phyloP scores from a whole-genome alignment of 2,329 filamentous ascomycete species.

The Fusarium oxysporum region DNA sequence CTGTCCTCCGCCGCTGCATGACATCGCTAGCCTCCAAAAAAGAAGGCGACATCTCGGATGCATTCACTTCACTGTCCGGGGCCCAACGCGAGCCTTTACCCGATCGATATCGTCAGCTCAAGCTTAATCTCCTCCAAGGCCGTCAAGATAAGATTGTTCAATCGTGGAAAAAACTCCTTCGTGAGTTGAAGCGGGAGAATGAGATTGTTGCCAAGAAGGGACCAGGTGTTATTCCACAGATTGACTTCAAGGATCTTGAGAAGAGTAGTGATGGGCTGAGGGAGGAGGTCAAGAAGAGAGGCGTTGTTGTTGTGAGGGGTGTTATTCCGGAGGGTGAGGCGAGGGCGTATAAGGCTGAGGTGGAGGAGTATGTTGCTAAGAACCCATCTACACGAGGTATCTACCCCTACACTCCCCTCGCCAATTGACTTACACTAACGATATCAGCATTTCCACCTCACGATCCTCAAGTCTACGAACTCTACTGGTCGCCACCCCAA shows the following conservation, averaged over 20 bases:
- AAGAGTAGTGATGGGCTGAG: conserved; percentile 50
- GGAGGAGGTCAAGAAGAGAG: conserved; percentile 69
- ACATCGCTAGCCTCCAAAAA: conserved; percentile 54
- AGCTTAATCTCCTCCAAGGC: conserved; percentile 63
- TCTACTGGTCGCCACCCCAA: conserved; percentile 80
- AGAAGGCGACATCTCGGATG: conserved; percentile 71
- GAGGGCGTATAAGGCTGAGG: conserved; percentile 71
- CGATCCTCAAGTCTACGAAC: conserved; percentile 77
- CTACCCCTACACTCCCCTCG: neutral
- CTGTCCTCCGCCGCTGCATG: conserved; percentile 31
- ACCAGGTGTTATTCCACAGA: conserved; percentile 62
- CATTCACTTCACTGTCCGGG: conserved; percentile 70
- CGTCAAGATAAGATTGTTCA: conserved; percentile 59
- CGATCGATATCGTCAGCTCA: conserved; percentile 66
- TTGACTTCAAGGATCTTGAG: conserved; percentile 61
- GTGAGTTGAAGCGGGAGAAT: conserved; percentile 59
- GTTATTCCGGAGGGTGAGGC: conserved; percentile 74
- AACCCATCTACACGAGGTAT: conserved; percentile 71
- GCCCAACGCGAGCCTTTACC: conserved; percentile 60
- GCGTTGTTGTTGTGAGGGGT: conserved; percentile 72
- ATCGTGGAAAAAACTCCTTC: conserved; percentile 63
- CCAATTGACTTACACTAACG: neutral
- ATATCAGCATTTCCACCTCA: conserved; percentile 70
- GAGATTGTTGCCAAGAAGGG: conserved; percentile 58
- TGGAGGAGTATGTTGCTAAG: conserved; percentile 72